A percentile compares a stretch with the other conserved stretches of the same genome.
phyloP scores from a whole-genome alignment of 768 basidiomycete species.

The Suillus brevipes region DNA sequence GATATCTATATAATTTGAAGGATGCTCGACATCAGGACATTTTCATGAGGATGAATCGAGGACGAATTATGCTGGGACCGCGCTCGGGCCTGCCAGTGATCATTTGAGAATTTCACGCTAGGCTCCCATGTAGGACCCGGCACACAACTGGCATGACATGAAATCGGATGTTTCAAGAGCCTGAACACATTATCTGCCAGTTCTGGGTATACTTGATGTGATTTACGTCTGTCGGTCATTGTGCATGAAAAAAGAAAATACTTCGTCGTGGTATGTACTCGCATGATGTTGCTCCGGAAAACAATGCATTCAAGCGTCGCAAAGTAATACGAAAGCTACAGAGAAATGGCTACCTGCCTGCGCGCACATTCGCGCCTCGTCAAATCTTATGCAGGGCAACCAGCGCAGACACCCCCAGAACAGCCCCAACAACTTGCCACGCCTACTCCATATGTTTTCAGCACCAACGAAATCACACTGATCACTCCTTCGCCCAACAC shows the following conservation, averaged over 20 bases:
- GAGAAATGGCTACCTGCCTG: background rate
- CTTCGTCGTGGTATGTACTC: background rate
- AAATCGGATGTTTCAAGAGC: background rate
- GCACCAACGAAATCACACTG: slow-evolving; percentile 73
- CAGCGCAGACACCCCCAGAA: slow-evolving; percentile 68
- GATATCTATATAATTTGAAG: too few relatives aligned
- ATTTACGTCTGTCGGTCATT: background rate
- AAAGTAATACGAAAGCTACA: slow-evolving; percentile 4
- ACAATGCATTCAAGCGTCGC: background rate
- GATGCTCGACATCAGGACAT: too few relatives aligned
- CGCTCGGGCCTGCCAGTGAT: background rate
- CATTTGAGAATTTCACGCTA: background rate
- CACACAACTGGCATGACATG: background rate
- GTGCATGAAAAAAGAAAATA: background rate
- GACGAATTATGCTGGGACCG: background rate
- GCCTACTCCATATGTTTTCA: slow-evolving; percentile 75
- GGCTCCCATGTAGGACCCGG: background rate
- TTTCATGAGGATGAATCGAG: too few relatives aligned
- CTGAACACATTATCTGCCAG: background rate
- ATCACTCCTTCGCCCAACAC: slow-evolving; percentile 93
- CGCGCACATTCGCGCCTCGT: background rate
- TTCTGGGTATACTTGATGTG: background rate
- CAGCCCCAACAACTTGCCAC: slow-evolving; percentile 89
- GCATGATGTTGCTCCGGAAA: background rate
- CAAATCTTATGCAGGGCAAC: slow-evolving; percentile 48